Conservation (phyloP, 176 grass and related monocot genomes). For the Panicum miliaceum region DNA sequence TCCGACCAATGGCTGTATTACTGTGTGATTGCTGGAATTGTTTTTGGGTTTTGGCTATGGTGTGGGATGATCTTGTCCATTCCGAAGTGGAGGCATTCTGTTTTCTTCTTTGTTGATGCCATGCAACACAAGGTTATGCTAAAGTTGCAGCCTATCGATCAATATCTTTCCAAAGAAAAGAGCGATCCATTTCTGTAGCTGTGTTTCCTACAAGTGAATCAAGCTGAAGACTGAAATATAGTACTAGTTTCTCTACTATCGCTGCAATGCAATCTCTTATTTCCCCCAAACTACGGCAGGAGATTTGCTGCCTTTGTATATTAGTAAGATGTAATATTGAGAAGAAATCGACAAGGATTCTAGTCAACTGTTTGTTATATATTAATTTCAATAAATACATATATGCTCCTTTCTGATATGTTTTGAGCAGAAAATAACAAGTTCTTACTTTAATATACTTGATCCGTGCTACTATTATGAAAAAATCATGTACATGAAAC, state of each 20-base stretch:
- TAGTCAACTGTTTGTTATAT: too few species aligned
- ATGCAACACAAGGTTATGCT: constrained; percentile 48
- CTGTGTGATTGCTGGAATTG: constrained; percentile 49
- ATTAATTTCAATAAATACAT: background rate
- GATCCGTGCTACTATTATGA: background rate
- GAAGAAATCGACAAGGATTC: too few species aligned
- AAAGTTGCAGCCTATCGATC: constrained; percentile 17
- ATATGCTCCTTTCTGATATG: background rate
- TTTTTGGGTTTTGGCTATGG: constrained; percentile 66
- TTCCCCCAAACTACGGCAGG: background rate
- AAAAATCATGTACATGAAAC: background rate
- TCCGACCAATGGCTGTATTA: constrained; percentile 48
- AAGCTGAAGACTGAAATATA: constrained; percentile 1
- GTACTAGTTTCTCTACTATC: background rate
- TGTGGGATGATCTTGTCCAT: constrained; percentile 54
- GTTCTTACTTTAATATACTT: background rate
- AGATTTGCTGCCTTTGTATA: background rate
- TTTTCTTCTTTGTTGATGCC: constrained; percentile 53
- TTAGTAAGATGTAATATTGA: background rate
- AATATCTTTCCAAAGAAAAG: constrained; percentile 28
- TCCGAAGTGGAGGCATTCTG: constrained; percentile 22
- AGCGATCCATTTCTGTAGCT: constrained; percentile 28
- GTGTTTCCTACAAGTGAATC: background rate
- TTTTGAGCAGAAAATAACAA: background rate
- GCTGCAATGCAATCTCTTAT: background rate